These are phyloP conservation scores for Cercospora zeae-maydis DNA, from an alignment of 2,329 filamentous ascomycete genomes.

Conservation along the genomic window DNA sequence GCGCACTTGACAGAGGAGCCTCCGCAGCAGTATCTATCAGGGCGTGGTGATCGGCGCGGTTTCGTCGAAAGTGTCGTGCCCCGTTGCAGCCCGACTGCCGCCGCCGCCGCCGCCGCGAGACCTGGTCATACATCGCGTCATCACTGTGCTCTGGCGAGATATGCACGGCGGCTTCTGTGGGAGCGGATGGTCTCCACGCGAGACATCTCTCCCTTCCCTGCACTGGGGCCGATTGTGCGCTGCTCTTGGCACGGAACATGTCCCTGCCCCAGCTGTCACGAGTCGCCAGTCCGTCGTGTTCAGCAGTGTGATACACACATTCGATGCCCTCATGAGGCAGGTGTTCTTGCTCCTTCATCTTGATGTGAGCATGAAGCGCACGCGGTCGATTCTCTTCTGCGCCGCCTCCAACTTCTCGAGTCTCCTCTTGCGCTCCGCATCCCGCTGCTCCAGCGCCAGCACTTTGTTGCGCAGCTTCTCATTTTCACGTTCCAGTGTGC, in stretches of 20 bases:
- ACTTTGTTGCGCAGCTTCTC: constrained; percentile 70
- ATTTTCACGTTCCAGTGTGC: constrained; percentile 58
- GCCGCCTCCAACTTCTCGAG: constrained; percentile 69
- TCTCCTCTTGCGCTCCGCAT: constrained; percentile 64
- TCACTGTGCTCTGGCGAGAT: too few relatives aligned
- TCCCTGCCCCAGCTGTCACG: too few relatives aligned
- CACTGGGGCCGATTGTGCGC: too few relatives aligned
- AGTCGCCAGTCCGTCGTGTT: too few relatives aligned
- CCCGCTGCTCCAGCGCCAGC: constrained; percentile 63
- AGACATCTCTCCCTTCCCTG: too few relatives aligned
- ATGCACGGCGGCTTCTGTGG: too few relatives aligned
- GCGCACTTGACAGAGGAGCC: too few relatives aligned
- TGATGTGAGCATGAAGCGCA: constrained; percentile 56
- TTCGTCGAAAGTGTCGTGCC: not conserved
- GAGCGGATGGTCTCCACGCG: too few relatives aligned
- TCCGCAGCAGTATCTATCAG: not conserved
- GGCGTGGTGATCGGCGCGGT: not conserved
- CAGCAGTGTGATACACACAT: too few relatives aligned
- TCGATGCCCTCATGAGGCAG: too few relatives aligned
- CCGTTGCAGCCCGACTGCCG: constrained; percentile 1
- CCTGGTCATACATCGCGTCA: not conserved
- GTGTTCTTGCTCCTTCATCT: constrained; percentile 27
- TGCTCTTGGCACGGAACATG: too few relatives aligned
- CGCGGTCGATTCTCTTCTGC: constrained; percentile 66
- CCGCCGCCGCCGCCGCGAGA: too few relatives aligned